phyloP scores from a whole-genome alignment of 768 basidiomycete species.

The Podaxis pistillaris region DNA sequence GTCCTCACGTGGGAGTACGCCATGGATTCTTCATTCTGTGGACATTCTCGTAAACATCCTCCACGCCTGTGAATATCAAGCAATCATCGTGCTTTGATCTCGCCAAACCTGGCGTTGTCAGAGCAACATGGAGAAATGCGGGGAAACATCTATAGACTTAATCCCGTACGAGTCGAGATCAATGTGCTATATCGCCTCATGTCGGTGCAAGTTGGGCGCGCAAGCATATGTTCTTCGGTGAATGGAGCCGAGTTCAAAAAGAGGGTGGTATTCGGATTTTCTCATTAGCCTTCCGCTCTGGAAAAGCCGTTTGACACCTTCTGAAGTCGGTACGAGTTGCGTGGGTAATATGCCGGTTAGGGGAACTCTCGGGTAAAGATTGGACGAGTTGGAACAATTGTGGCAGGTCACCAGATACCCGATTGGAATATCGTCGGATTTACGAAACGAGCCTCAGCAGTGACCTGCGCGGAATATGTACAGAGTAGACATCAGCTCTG shows the following conservation, averaged over 20 bases:
- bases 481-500: no score
- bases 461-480: no score
- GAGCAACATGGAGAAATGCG: slow-evolving; percentile 4
- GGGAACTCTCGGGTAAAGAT: background rate
- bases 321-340: background rate
- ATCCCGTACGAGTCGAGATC: background rate
- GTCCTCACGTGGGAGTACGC: background rate
- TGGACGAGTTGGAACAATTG: no score
- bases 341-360: background rate
- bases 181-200: background rate
- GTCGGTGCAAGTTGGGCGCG: background rate
- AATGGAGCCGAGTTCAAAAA: background rate
- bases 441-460: no score
- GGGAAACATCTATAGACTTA: background rate
- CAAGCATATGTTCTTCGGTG: background rate
- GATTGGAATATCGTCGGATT: no score
- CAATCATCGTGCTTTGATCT: background rate
- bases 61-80: background rate
- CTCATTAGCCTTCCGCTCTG: background rate
- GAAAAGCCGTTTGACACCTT: background rate
- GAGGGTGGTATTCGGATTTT: background rate
- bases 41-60: background rate
- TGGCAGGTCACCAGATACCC: no score
- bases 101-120: slow-evolving; percentile 6
- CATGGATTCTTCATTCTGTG: background rate